Percentiles rank a stretch among this genome's conserved stretches.
Conservation (phyloP, 2,329 filamentous ascomycete genomes). For the Cercospora beticola region DNA sequence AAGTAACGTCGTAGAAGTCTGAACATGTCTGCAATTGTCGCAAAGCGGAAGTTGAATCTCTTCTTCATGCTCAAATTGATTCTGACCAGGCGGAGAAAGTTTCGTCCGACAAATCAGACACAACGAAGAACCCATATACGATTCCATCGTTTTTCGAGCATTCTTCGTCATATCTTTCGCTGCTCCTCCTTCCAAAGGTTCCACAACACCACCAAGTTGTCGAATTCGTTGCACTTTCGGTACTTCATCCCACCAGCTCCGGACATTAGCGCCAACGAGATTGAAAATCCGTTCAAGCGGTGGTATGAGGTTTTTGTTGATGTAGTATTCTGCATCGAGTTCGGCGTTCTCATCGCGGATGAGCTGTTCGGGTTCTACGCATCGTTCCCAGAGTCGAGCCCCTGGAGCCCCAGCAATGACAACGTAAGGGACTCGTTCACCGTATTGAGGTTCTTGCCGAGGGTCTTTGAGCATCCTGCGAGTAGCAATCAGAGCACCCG, state of each 20-base stretch:
- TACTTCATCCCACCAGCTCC: conserved; percentile 95
- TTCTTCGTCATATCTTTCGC: conserved; percentile 26
- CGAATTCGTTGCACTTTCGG: conserved; percentile 80
- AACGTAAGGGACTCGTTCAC: conserved; percentile 92
- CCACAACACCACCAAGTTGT: conserved; percentile 47
- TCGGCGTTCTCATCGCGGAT: conserved; percentile 73
- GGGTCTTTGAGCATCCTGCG: conserved; percentile 84
- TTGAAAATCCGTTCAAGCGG: conserved; percentile 96
- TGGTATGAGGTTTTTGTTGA: conserved; percentile 90
- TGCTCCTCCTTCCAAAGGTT: conserved; percentile 22
- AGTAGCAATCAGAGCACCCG: conserved; percentile 84
- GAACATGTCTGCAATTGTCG: conserved; percentile 51
- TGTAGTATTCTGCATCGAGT: conserved; percentile 95
- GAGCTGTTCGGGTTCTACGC: conserved; percentile 81
- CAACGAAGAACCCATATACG: conserved; percentile 79
- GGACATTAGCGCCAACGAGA: conserved; percentile 86
- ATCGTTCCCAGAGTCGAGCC: conserved; percentile 81
- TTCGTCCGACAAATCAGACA: conserved; percentile 74
- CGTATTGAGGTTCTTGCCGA: conserved; percentile 86
- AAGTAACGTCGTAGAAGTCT: conserved; percentile 62
- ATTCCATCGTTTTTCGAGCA: conserved; percentile 71
- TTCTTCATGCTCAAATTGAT: neutral
- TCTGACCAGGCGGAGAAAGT: conserved; percentile 41
- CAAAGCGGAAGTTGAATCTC: conserved; percentile 54
- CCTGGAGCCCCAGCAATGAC: conserved; percentile 86